A percentile compares a stretch with the other conserved stretches of the same genome.
Conservation (phyloP, 164 flowering plant genomes). For the Taxillus chinensis region DNA sequence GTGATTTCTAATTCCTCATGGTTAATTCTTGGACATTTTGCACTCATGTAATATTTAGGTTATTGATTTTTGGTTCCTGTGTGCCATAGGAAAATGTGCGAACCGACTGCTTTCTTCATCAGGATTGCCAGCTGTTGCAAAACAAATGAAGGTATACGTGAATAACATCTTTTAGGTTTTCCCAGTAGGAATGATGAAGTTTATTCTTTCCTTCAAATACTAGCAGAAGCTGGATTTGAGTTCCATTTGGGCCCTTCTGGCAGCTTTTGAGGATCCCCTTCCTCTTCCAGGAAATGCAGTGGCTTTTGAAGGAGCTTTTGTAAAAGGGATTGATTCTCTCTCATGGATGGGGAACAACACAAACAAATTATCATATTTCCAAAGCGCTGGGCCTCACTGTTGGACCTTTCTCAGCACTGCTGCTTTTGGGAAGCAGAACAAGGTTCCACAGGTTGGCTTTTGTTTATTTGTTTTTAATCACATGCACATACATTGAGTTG, state of each 20-base stretch:
- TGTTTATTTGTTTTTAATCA: too few relatives aligned
- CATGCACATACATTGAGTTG: too few relatives aligned
- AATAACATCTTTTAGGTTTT: not conserved
- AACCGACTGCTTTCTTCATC: slow-evolving; percentile 83
- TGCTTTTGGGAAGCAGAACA: slow-evolving; percentile 65
- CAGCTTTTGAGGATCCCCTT: slow-evolving; percentile 92
- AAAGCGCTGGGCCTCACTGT: slow-evolving; percentile 50
- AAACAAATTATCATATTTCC: slow-evolving; percentile 40
- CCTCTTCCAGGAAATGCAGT: slow-evolving; percentile 29
- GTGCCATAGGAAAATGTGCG: slow-evolving; percentile 76
- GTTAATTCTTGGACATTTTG: too few relatives aligned
- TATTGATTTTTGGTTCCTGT: too few relatives aligned
- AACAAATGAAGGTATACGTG: slow-evolving; percentile 81
- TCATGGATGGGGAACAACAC: slow-evolving; percentile 98
- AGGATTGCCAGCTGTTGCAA: slow-evolving; percentile 83
- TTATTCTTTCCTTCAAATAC: slow-evolving; percentile 5
- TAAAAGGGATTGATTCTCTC: slow-evolving; percentile 71
- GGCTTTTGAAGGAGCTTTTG: slow-evolving; percentile 90
- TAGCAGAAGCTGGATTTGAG: slow-evolving; percentile 74
- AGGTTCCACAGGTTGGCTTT: slow-evolving; percentile 84
- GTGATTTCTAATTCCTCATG: slow-evolving; percentile 19
- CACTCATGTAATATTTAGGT: too few relatives aligned
- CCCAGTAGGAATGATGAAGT: not conserved
- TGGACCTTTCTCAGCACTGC: slow-evolving; percentile 97
- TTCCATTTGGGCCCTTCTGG: slow-evolving; percentile 93